phyloP scores from a whole-genome alignment of 2,329 filamentous ascomycete genomes.

The Didymella pinodella region DNA sequence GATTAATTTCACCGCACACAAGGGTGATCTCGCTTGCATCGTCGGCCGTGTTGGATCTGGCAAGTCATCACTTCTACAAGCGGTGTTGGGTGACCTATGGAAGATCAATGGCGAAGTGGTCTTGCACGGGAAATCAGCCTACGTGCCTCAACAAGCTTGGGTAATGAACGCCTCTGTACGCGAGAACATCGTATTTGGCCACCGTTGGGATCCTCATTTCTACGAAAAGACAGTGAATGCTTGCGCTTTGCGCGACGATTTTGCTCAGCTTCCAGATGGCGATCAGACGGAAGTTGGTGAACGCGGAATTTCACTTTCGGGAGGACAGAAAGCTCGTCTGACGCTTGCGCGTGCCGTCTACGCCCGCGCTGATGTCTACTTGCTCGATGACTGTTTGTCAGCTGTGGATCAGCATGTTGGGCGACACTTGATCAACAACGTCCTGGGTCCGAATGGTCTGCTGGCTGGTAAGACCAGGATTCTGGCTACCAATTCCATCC shows the following conservation, averaged over 20 bases:
- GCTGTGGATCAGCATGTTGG: conserved; percentile 99
- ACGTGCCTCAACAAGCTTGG: conserved; percentile 93
- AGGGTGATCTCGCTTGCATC: conserved; percentile 91
- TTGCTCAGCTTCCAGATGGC: conserved; percentile 89
- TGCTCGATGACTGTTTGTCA: conserved; percentile 92
- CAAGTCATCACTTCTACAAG: conserved; percentile 91
- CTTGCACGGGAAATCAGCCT: conserved; percentile 83
- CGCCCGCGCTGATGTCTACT: conserved; percentile 92
- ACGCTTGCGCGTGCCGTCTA: conserved; percentile 94
- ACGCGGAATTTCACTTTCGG: conserved; percentile 92
- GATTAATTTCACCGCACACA: conserved; percentile 87
- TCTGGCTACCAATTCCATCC: conserved; percentile 92
- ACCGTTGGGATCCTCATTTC: conserved; percentile 90
- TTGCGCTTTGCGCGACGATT: conserved; percentile 90
- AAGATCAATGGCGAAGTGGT: conserved; percentile 85
- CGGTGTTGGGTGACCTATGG: conserved; percentile 89
- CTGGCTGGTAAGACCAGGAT: conserved; percentile 87
- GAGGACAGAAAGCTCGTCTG: conserved; percentile 93
- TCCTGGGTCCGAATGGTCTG: conserved; percentile 84
- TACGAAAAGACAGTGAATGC: conserved; percentile 93
- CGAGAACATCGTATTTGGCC: conserved; percentile 96
- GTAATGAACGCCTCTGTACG: conserved; percentile 97
- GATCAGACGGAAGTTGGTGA: conserved; percentile 97
- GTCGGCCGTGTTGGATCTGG: conserved; percentile 94
- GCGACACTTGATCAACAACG: conserved; percentile 91